Evolutionary conservation across 345 rosid species (phyloP).

Genomic region (Eucalyptus dawsonii): DNA sequence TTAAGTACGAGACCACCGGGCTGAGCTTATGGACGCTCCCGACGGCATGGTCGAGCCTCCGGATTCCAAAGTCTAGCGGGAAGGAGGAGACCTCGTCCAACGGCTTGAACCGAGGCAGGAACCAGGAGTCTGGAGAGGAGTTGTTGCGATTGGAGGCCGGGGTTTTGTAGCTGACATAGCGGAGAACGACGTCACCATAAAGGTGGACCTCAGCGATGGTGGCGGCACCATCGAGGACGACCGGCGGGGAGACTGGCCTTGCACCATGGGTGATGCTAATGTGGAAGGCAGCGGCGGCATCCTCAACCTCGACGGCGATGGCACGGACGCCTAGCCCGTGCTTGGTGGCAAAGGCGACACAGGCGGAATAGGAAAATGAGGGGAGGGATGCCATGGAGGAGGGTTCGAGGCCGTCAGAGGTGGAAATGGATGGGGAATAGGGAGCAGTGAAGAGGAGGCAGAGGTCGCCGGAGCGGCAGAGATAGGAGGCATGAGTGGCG

Average conservation of each 20-base stretch:
- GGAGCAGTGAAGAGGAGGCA: slow-evolving; percentile 67
- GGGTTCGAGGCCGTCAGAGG: slow-evolving; percentile 41
- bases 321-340: slow-evolving; percentile 75
- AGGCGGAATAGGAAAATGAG: slow-evolving; percentile 51
- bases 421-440: slow-evolving; percentile 12
- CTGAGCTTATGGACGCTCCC: slow-evolving; percentile 74
- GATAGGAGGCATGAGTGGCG: slow-evolving; percentile 64
- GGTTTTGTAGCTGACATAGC: slow-evolving; percentile 39
- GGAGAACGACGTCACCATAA: slow-evolving; percentile 72
- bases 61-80: slow-evolving; percentile 63
- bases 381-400: slow-evolving; percentile 24
- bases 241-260: slow-evolving; percentile 30
- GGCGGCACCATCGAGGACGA: slow-evolving; percentile 18
- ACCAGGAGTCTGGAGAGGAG: neutral
- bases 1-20: slow-evolving; percentile 46
- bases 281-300: slow-evolving; percentile 44
- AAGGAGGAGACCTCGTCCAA: slow-evolving; percentile 37
- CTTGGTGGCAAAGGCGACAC: slow-evolving; percentile 36
- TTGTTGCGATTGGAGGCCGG: neutral
- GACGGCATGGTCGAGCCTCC: slow-evolving; percentile 74
- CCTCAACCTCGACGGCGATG: slow-evolving; percentile 56
- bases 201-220: slow-evolving; percentile 59
- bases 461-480: slow-evolving; percentile 68
- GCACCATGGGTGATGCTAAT: slow-evolving; percentile 58
- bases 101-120: slow-evolving; percentile 51